These are phyloP conservation scores for Metarhizium sp. DNA, from an alignment of 2,329 filamentous ascomycete genomes.

Conservation along the genomic window DNA sequence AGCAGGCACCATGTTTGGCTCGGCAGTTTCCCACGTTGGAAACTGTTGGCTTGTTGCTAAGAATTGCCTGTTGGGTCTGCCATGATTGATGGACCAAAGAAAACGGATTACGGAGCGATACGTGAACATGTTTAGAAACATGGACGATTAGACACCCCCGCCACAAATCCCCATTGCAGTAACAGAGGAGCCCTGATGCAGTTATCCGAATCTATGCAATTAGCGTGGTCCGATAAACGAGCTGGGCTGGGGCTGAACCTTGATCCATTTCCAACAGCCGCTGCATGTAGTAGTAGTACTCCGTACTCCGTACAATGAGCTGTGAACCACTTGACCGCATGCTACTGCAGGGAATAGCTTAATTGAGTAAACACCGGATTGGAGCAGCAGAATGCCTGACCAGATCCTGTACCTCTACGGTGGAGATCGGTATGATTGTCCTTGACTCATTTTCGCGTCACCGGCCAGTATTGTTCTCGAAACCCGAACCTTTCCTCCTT, in stretches of 20 bases:
- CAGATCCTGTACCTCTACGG: conserved; percentile 28
- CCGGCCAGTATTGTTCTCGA: neutral
- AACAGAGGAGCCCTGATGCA: neutral
- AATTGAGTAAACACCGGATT: neutral
- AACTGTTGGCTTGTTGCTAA: too few relatives aligned
- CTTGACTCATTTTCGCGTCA: neutral
- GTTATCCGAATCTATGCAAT: neutral
- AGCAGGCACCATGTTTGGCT: neutral
- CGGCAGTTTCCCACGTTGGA: neutral
- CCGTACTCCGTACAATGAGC: too few relatives aligned
- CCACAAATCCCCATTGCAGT: neutral
- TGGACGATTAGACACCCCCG: neutral
- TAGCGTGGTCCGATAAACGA: neutral
- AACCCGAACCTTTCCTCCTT: neutral
- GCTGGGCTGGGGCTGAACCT: neutral
- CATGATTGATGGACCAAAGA: too few relatives aligned
- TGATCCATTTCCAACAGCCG: neutral
- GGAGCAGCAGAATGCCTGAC: conserved; percentile 8
- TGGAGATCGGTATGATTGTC: conserved; percentile 25
- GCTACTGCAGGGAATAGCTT: neutral
- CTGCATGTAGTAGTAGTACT: neutral
- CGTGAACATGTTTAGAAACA: too few relatives aligned
- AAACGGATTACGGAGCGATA: too few relatives aligned
- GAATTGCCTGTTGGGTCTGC: neutral
- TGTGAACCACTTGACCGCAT: too few relatives aligned